phyloP scores from a whole-genome alignment of 495 filamentous ascomycete genomes.

The Glonium stellatum region DNA sequence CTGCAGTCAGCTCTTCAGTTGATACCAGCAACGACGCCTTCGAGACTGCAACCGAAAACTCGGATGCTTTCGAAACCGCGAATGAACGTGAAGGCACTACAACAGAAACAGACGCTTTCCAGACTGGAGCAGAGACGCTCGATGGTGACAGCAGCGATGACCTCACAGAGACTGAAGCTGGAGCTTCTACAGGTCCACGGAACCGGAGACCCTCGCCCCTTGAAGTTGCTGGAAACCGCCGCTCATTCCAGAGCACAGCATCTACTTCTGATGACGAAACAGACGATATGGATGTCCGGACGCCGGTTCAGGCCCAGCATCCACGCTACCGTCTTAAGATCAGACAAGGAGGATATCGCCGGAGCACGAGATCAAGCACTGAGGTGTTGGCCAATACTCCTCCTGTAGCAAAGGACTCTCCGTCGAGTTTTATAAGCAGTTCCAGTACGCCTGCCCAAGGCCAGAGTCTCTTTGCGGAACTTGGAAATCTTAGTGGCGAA shows the following conservation, averaged over 20 bases:
- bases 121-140: slow-evolving; percentile 78
- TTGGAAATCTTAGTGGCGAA: slow-evolving; percentile 66
- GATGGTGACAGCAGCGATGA: slow-evolving; percentile 73
- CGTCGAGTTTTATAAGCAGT: slow-evolving; percentile 49
- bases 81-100: slow-evolving; percentile 63
- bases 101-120: slow-evolving; percentile 88
- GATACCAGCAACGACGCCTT: slow-evolving; percentile 55
- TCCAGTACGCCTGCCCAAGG: slow-evolving; percentile 49
- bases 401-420: slow-evolving; percentile 40
- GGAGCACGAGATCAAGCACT: slow-evolving; percentile 39
- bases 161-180: slow-evolving; percentile 80
- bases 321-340: slow-evolving; percentile 65
- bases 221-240: slow-evolving; percentile 46
- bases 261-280: slow-evolving; percentile 81
- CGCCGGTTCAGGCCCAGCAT: slow-evolving; percentile 54
- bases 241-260: slow-evolving; percentile 78
- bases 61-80: slow-evolving; percentile 81
- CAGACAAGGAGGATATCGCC: slow-evolving; percentile 46
- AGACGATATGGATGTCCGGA: slow-evolving; percentile 52
- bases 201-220: slow-evolving; percentile 39
- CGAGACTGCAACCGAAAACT: slow-evolving; percentile 77
- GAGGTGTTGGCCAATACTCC: slow-evolving; percentile 42
- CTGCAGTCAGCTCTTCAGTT: slow-evolving; percentile 35
- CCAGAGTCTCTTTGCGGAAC: slow-evolving; percentile 85
- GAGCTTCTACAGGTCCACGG: slow-evolving; percentile 17